Evolutionary conservation across 2,329 filamentous ascomycete species (phyloP), one percentile per base, ranked within the genome.

Genomic region (Pyrenochaeta sp.): DNA sequence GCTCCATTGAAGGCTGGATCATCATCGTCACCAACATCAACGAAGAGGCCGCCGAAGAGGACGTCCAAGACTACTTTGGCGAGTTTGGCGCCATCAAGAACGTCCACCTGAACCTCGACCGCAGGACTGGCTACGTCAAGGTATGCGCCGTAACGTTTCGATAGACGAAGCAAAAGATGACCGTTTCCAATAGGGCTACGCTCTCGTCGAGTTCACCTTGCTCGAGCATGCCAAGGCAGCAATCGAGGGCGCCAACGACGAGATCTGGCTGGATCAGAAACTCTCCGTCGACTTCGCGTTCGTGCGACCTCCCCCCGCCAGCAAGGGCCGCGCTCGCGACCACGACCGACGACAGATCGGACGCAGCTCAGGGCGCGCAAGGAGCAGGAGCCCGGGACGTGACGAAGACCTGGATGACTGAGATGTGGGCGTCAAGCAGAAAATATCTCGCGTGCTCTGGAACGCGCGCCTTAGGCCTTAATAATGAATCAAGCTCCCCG

Each of bases 41-140:
- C 75, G 89, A 94, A 68, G 89, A 94, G 72, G 88, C 89, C 35
- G 88, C 87, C 59, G 89, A 94, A 74, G 89, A 94, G 75, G 86
- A 89, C 31, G 71, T 94, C 43, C 87, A 88, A 63, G 90, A 94
- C 69, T 81, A 85, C 70, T 94, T 94, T 69, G 87, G 84, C 63
- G 89, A 94, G 61, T 94, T 82, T 65, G 90, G 90, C 60, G 88
- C 93, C 73, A 90, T 94, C 64, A 91, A 91, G 80, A 94, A 94
- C 66, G 69, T 93, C 66, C 89, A 94, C 65, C 73, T 94, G 67
- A 94, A 94, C 67, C 76, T 94, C 51, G 89, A 94, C 68, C 80
- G 89, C 40, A 79, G 90, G 62, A 93, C 87, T 50, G 89, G 89
- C 67, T 94, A 93, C 65, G 89, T 93, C 60, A 94, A 94, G 86